phyloP scores from a whole-genome alignment of 1,139 yeast genomes.

The Yamadazyma dendronema region DNA sequence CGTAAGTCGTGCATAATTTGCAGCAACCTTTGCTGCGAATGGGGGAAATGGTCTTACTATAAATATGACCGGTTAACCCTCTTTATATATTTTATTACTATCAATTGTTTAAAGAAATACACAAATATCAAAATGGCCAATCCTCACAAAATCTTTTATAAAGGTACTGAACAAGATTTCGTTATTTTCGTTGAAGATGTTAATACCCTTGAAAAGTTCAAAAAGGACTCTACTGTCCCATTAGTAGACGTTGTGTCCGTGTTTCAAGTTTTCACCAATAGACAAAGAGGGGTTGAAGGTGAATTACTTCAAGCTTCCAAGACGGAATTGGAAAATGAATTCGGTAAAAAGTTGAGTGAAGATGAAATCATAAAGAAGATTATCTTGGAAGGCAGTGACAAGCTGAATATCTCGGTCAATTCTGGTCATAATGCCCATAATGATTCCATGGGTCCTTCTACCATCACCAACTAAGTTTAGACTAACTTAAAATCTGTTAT shows the following conservation, averaged over 20 bases:
- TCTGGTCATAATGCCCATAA: conserved; percentile 27
- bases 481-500: too few relatives aligned
- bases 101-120: conserved; percentile 19
- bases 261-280: conserved; percentile 61
- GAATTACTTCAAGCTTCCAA: conserved; percentile 72
- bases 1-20: not conserved
- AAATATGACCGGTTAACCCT: not conserved
- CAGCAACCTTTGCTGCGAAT: conserved; percentile 3
- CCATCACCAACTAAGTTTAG: conserved; percentile 24
- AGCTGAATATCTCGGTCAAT: conserved; percentile 25
- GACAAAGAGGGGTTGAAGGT: conserved; percentile 71
- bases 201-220: conserved; percentile 48
- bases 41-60: not conserved
- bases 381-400: conserved; percentile 53
- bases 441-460: conserved; percentile 39
- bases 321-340: conserved; percentile 60
- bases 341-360: conserved; percentile 46
- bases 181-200: conserved; percentile 60
- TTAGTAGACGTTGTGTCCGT: conserved; percentile 63
- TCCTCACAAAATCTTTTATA: conserved; percentile 56
- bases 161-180: conserved; percentile 64
- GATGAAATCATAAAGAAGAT: conserved; percentile 57
- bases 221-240: conserved; percentile 54
- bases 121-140: conserved; percentile 35
- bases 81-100: conserved; percentile 18